A percentile compares a stretch with the other conserved stretches of the same genome.
Conservation (phyloP, 192 early-diverging fungal genomes). For the Geranomyces variabilis region DNA sequence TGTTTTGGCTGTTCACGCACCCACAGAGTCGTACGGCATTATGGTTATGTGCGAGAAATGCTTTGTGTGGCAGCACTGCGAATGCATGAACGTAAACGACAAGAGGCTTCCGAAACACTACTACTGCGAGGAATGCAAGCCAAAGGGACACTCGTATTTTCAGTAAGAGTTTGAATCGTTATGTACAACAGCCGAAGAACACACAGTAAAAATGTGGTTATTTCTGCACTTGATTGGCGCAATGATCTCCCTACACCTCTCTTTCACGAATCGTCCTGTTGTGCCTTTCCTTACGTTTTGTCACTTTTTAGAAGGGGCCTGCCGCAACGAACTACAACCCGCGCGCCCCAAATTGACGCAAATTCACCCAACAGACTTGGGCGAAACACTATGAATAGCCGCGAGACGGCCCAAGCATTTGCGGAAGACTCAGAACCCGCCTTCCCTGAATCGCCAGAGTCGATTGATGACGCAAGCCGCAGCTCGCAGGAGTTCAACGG, state of each 20-base stretch:
- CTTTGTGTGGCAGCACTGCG: conserved; percentile 92
- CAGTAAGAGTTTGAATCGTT: too few relatives aligned
- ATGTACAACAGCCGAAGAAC: too few relatives aligned
- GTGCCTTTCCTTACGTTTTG: too few relatives aligned
- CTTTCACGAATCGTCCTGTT: too few relatives aligned
- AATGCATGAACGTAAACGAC: conserved; percentile 81
- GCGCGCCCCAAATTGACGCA: neutral
- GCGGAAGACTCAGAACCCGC: conserved; percentile 12
- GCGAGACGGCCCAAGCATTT: conserved; percentile 40
- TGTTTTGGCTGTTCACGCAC: too few relatives aligned
- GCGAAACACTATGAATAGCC: conserved; percentile 50
- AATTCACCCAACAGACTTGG: neutral
- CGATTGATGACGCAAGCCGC: neutral
- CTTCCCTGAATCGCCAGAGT: neutral
- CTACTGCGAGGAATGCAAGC: conserved; percentile 88
- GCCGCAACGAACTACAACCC: conserved; percentile 1
- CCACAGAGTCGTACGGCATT: conserved; percentile 44
- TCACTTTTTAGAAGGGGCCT: neutral
- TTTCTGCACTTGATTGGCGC: too few relatives aligned
- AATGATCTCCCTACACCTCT: too few relatives aligned
- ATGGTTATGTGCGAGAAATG: conserved; percentile 96
- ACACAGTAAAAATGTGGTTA: too few relatives aligned
- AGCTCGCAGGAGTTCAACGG: neutral
- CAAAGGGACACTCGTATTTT: conserved; percentile 44
- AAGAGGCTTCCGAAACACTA: conserved; percentile 85